Evolutionary conservation across 176 grass and related monocot genomes (phyloP), one percentile per base, ranked within the genome.

Genomic region (Rhynchospora pubera): DNA sequence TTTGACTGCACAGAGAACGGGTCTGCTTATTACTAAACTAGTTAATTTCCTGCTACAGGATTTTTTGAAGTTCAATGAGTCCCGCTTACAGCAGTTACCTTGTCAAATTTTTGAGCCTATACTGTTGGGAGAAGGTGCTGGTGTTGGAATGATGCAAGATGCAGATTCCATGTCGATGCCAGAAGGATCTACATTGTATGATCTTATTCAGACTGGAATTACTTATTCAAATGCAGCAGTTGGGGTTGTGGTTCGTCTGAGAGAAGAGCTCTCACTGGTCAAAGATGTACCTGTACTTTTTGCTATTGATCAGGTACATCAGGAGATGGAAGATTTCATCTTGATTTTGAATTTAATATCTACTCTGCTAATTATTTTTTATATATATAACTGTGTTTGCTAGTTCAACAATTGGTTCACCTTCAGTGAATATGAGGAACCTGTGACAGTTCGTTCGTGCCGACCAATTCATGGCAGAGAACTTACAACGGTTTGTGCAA

Each of bases 331-430:
- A 77, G 56, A 85, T 23, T 13, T 90, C 81, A 39, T 76, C 43
- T 84, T 67, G 77, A 68, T 84, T 46, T 62, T 85, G 10, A 5
- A 46, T 16, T 65, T 5, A 81, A 28, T 67, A 73, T 60, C 65
- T 81, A 43, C 23, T 13, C 45, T 39, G 5, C 23, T 30, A 65
- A 68, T 83, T 39, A 69, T 44, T 52, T 62, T 57, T 15, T 9
- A 57, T 72, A 9, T 73, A 68, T 82, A 43, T 45, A 28, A 28
- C 26, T 62, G 45, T 14, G 7, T 82, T n/a, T n/a, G n/a, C 65
- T 90, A 98, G 95, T 98, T 94, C 80, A 98, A 98, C 46, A 94
- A 88, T 74, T 98, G 95, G 95, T 98, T 98, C 86, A 98, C 95
- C 60, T 98, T 94, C 87, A 98, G 87, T 42, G 95, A 94, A 47